A percentile compares a stretch with the other conserved stretches of the same genome.
Conservation (phyloP, 164 flowering plant genomes). For the Aristolochia contorta region DNA sequence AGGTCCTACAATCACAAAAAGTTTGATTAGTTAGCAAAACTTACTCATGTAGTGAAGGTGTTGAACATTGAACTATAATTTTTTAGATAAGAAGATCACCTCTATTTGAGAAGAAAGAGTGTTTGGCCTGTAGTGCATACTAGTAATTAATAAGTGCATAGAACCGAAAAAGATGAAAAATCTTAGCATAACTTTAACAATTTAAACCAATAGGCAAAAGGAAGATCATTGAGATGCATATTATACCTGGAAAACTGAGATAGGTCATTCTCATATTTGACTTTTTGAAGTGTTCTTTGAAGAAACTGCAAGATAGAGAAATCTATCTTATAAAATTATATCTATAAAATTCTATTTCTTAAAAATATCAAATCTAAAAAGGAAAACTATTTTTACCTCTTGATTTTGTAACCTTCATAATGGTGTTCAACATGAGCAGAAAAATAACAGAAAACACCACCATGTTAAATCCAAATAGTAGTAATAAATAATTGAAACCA, state of each 20-base stretch:
- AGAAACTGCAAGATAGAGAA: constrained; percentile 25
- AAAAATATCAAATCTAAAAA: not conserved
- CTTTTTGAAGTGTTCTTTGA: constrained; percentile 27
- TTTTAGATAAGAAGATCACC: not conserved
- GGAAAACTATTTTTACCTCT: constrained; percentile 2
- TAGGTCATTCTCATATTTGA: constrained; percentile 35
- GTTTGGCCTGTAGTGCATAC: not conserved
- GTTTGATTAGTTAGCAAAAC: not conserved
- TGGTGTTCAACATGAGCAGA: constrained; percentile 4
- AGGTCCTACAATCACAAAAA: constrained; percentile 4
- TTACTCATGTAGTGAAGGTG: not conserved
- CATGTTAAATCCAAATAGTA: not conserved
- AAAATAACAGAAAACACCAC: not conserved
- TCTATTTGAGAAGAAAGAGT: not conserved
- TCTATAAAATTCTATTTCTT: not conserved
- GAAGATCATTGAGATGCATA: too few species aligned
- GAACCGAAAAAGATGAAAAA: not conserved
- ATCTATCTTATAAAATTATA: not conserved
- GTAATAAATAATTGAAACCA: not conserved
- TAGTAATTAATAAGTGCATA: not conserved
- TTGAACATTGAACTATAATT: too few species aligned
- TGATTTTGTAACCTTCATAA: constrained; percentile 24
- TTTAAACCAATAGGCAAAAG: not conserved
- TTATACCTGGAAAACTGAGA: constrained; percentile 32
- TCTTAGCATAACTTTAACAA: too few species aligned